phyloP scores from a whole-genome alignment of 345 rosid genomes.

The Gossypium arboreum region DNA sequence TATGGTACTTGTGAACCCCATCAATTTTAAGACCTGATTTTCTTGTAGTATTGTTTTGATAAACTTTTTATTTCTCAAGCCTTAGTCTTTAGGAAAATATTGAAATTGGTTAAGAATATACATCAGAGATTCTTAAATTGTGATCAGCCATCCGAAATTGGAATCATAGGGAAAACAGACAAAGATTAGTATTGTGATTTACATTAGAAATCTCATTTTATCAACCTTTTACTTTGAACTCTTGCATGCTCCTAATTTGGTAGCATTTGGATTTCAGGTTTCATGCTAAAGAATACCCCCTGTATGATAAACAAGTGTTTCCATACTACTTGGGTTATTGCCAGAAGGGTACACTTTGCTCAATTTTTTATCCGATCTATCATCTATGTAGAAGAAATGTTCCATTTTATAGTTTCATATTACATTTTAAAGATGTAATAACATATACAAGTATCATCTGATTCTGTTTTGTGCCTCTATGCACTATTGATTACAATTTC shows the following conservation, averaged over 20 bases:
- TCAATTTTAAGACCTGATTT: not conserved
- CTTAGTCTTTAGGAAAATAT: not conserved
- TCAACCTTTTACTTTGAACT: not conserved
- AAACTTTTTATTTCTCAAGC: not conserved
- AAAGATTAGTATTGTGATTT: not conserved
- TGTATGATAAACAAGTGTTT: conserved; percentile 57
- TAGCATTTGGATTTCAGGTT: conserved; percentile 44
- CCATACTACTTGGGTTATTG: conserved; percentile 85
- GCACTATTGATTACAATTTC: not conserved
- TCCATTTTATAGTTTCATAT: not conserved
- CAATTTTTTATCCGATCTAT: not conserved
- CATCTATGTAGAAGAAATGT: not conserved
- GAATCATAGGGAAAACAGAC: not conserved
- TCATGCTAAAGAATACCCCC: conserved; percentile 94
- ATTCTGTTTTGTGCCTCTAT: not conserved
- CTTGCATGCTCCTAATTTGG: conserved; percentile 8
- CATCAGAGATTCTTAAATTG: not conserved
- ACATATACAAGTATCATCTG: not conserved
- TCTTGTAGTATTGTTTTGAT: not conserved
- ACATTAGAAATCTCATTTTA: not conserved
- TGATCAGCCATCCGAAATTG: not conserved
- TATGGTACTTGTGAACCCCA: not conserved
- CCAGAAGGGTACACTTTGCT: conserved; percentile 55
- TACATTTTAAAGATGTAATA: not conserved
- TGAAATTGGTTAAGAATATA: not conserved